Evolutionary conservation across 345 rosid species (phyloP), one percentile per base, ranked within the genome.

Genomic region (Leavenworthia alabamica): DNA sequence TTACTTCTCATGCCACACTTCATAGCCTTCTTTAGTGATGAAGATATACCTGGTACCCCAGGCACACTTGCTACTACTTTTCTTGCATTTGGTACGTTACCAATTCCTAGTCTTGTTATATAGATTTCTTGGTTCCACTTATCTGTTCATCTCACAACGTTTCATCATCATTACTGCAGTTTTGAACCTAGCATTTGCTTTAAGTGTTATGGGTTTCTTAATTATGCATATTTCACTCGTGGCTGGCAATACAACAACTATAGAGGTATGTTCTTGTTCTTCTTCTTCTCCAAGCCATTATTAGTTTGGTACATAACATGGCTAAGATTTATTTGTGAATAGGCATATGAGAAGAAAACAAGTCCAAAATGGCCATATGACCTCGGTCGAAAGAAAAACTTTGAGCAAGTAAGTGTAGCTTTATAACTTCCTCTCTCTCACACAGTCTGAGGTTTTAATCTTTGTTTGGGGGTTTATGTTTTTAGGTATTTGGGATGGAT

Each of bases 301-400:
- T n/a, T n/a, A n/a, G n/a, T n/a, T n/a, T n/a, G n/a, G n/a, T n/a
- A n/a, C n/a, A n/a, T n/a, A n/a, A n/a, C n/a, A n/a, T n/a, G n/a
- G n/a, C n/a, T n/a, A n/a, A n/a, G 91, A 77, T 73, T 81, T 91
- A 5, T 84, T 48, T 47, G 51, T 42, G 63, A 51, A 42, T 72
- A 94, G 99, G 99, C 97, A 62, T 94, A 89, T 76, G 99, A 93
- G 79, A 93, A 93, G 90, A 93, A 87, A 71, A 83, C 83, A 51
- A 78, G 83, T 44, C 74, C 89, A 48, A 90, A 82, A 65, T 94
- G 99, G 99, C 90, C 84, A 28, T 94, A 88, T 71, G 99, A 94
- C 66, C 89, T 94, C 39, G 99, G 99, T 46, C 76, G 83, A 49
- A 88, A 74, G 81, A 87, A 73, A 73, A 94, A 94, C 66, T 88